phyloP scores from a whole-genome alignment of 345 rosid genomes.

The Carallia brachiata region DNA sequence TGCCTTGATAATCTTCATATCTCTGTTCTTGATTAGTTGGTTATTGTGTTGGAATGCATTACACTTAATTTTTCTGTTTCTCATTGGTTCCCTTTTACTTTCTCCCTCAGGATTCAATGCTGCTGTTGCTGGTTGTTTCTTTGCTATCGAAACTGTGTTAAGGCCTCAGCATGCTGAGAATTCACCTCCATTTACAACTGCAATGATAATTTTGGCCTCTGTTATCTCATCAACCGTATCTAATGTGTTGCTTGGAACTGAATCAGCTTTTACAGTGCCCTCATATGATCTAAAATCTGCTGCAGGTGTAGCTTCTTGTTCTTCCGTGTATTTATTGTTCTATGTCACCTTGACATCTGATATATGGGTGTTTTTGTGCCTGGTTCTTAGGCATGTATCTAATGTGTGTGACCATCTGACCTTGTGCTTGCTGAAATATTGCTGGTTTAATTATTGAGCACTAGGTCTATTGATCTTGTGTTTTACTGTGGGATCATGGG shows the following conservation, averaged over 20 bases:
- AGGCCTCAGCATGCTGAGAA: constrained; percentile 93
- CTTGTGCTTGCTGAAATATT: not conserved
- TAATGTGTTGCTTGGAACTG: constrained; percentile 79
- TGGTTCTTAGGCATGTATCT: not conserved
- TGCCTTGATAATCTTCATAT: not conserved
- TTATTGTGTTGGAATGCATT: not conserved
- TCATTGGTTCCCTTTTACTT: not conserved
- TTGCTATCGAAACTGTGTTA: constrained; percentile 93
- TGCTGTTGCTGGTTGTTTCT: constrained; percentile 96
- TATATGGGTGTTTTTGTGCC: constrained; percentile 5
- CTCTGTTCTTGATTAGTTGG: not conserved
- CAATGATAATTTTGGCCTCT: constrained; percentile 94
- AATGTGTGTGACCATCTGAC: not conserved
- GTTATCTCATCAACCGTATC: constrained; percentile 95
- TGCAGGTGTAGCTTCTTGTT: constrained; percentile 57
- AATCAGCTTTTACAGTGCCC: constrained; percentile 93
- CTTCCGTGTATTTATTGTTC: not conserved
- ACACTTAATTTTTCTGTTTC: not conserved
- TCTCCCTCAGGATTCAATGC: constrained; percentile 84
- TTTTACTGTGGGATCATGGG: constrained; percentile 5
- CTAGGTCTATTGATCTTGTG: not conserved
- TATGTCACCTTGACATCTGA: not conserved
- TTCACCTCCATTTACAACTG: constrained; percentile 97
- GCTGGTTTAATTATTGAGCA: not conserved
- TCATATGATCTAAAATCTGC: constrained; percentile 94